Conservation (phyloP, 2,329 filamentous ascomycete species). For the Coleophoma crateriformis region DNA sequence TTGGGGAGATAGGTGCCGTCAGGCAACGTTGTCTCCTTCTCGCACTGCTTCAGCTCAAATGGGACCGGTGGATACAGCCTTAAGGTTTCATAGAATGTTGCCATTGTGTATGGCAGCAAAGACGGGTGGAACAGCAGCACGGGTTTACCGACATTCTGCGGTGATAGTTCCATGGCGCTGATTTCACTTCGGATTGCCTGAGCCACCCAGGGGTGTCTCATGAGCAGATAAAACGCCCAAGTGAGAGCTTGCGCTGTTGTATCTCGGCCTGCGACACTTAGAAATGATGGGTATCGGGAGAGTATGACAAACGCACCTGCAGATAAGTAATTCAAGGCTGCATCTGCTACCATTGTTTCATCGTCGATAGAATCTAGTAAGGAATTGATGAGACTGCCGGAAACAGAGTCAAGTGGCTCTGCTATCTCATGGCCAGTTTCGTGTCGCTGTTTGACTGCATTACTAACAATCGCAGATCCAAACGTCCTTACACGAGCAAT, state of each 20-base stretch:
- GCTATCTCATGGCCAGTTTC: conserved; percentile 11
- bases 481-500: conserved; percentile 46
- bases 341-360: conserved; percentile 53
- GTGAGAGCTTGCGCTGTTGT: conserved; percentile 61
- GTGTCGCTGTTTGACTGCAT: conserved; percentile 39
- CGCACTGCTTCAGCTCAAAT: conserved; percentile 59
- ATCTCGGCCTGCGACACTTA: conserved; percentile 40
- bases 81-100: conserved; percentile 57
- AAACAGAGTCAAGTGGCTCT: conserved; percentile 28
- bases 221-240: conserved; percentile 57
- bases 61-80: conserved; percentile 60
- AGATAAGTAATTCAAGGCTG: conserved; percentile 61
- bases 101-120: conserved; percentile 49
- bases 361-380: conserved; percentile 51
- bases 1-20: conserved; percentile 54
- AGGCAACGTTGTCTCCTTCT: conserved; percentile 45
- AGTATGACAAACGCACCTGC: conserved; percentile 33
- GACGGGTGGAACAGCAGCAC: conserved; percentile 14
- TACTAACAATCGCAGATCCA: conserved; percentile 51
- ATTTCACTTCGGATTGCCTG: conserved; percentile 39
- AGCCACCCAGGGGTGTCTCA: conserved; percentile 39
- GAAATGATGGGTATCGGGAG: neutral
- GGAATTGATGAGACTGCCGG: conserved; percentile 54
- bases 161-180: neutral
- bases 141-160: conserved; percentile 9